A percentile compares a stretch with the other conserved stretches of the same genome.
phyloP scores from a whole-genome alignment of 2,329 filamentous ascomycete species.

The Chaetomium globosum region DNA sequence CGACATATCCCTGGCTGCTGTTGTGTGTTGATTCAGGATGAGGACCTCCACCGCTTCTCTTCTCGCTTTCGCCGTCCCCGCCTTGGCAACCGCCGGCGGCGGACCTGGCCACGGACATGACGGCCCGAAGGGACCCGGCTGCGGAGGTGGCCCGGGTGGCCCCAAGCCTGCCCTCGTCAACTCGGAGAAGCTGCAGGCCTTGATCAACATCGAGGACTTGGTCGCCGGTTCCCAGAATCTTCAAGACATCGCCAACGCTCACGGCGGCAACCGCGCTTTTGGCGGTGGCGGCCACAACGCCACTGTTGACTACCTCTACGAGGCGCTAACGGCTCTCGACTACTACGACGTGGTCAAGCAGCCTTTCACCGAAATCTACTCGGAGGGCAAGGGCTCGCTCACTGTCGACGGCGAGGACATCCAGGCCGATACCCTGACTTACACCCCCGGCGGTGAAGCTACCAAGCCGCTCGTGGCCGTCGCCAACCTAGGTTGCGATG shows the following conservation, averaged over 20 bases:
- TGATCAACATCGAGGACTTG: conserved; percentile 47
- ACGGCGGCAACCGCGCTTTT: conserved; percentile 50
- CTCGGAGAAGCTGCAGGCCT: conserved; percentile 33
- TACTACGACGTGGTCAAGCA: conserved; percentile 52
- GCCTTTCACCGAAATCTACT: conserved; percentile 48
- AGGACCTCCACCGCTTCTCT: conserved; percentile 24
- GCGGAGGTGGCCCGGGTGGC: neutral
- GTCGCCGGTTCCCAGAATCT: conserved; percentile 50
- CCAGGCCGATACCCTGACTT: conserved; percentile 46
- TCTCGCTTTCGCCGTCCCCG: conserved; percentile 28
- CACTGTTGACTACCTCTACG: conserved; percentile 51
- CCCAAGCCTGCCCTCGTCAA: conserved; percentile 27
- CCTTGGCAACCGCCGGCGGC: conserved; percentile 18
- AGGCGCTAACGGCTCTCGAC: conserved; percentile 44
- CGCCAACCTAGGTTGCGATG: conserved; percentile 56
- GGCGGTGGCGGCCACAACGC: conserved; percentile 51
- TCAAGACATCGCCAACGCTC: conserved; percentile 48
- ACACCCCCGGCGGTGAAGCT: conserved; percentile 54
- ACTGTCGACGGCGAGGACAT: conserved; percentile 39
- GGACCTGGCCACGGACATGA: conserved; percentile 1
- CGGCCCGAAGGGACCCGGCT: conserved; percentile 1
- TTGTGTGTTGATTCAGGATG: conserved; percentile 26
- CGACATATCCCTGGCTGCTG: neutral
- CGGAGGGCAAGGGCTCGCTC: conserved; percentile 39
- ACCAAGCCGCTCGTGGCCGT: conserved; percentile 50